phyloP scores from a whole-genome alignment of 257 asterid species.

The Nicotiana obtusifolia region DNA sequence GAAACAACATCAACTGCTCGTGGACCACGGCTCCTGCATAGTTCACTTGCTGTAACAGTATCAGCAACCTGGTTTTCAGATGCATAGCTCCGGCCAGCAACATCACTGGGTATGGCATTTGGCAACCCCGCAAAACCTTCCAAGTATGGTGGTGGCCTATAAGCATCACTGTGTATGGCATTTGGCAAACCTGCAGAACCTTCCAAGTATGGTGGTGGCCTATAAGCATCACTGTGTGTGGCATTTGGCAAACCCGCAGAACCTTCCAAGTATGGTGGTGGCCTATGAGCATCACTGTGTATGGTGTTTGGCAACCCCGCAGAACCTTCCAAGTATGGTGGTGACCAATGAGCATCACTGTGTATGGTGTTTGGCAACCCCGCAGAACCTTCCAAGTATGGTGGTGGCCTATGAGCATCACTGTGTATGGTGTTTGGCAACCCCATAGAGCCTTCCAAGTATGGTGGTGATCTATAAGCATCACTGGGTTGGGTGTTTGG shows the following conservation, averaged over 20 bases:
- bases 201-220: conserved; percentile 38
- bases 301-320: conserved; percentile 39
- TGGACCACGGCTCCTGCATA: conserved; percentile 20
- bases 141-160: conserved; percentile 18
- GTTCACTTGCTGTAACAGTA: conserved; percentile 32
- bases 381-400: not conserved
- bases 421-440: not conserved
- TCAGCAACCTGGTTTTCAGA: conserved; percentile 72
- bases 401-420: not conserved
- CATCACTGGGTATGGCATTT: conserved; percentile 13
- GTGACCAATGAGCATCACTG: conserved; percentile 21
- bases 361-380: not conserved
- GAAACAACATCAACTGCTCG: conserved; percentile 26
- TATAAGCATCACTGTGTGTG: conserved; percentile 8
- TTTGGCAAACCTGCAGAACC: conserved; percentile 40
- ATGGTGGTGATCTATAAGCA: not conserved
- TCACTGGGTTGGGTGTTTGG: not conserved
- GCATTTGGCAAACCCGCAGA: not conserved
- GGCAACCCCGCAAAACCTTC: not conserved
- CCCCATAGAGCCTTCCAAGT: not conserved
- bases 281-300: conserved; percentile 22
- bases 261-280: conserved; percentile 3
- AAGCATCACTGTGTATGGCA: conserved; percentile 24
- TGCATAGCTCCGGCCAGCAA: conserved; percentile 28
- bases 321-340: conserved; percentile 42